phyloP scores from a whole-genome alignment of 169 alveolate genomes.

The Plasmodium gonderi region DNA sequence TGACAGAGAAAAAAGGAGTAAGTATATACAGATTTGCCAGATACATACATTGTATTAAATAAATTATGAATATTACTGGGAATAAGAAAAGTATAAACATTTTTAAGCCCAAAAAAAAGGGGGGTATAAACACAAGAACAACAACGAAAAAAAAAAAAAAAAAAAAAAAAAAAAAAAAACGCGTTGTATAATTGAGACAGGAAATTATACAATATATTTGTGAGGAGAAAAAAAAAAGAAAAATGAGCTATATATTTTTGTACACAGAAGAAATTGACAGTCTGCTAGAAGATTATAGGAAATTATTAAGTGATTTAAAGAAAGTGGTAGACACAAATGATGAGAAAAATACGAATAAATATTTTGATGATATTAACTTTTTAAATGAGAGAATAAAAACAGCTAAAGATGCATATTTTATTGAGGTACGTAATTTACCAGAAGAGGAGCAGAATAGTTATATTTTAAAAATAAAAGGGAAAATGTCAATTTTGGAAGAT shows the following conservation, averaged over 20 bases:
- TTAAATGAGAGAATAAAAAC: conserved; percentile 62
- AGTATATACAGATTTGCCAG: no score
- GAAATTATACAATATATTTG: no score
- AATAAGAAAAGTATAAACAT: no score
- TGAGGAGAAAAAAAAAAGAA: background rate
- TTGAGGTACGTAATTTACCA: conserved; percentile 48
- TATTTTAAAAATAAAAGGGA: conserved; percentile 39
- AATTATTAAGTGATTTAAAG: conserved; percentile 15
- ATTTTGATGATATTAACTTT: conserved; percentile 34
- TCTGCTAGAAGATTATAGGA: conserved; percentile 55
- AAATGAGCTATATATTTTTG: conserved; percentile 39
- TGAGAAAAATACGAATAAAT: conserved; percentile 32
- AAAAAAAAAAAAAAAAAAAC: background rate
- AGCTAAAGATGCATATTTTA: conserved; percentile 71
- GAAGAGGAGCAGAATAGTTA: conserved; percentile 40
- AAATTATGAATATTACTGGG: no score
- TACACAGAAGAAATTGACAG: conserved; percentile 63
- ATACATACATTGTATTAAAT: no score
- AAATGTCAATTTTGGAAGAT: conserved; percentile 44
- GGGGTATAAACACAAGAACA: no score
- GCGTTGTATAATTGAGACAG: background rate
- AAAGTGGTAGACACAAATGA: conserved; percentile 2
- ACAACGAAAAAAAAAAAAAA: no score
- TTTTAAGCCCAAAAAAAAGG: no score
- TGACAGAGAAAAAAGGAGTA: no score